Evolutionary conservation across 495 filamentous ascomycete genomes (phyloP), one percentile per base, ranked within the genome.

Genomic region (Chaetomium fimeti): DNA sequence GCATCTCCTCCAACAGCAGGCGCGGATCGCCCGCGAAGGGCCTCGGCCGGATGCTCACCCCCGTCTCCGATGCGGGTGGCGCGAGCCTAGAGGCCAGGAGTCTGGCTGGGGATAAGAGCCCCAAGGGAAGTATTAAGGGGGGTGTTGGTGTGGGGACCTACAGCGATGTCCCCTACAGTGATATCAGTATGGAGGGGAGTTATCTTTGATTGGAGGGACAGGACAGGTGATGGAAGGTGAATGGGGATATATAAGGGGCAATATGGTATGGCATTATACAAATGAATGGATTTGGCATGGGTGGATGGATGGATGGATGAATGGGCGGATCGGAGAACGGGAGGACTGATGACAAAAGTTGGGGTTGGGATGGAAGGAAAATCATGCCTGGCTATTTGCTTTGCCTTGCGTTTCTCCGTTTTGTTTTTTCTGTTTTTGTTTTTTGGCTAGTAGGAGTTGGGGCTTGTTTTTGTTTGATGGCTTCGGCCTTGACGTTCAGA

Each of bases 31-130:
- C 61, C 1, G 55, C 59, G 12, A 62, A 64, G 65, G 64, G 65
- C 22, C 61, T 53, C 13, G 60, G 62, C 28, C 56, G 68, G 36
- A 61, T 72, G 64, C 28, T 67, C 40, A 73, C 71, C 42, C 71
- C 72, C 18, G 56, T 62, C 13, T 71, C 66, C 36, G 72, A 72
- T 45, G 68, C 72, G 3, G 72, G 68, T 11, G 72, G 72, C 0
- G 71, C 61, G 2, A 70, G 68, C 22, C 32, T 73, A 5, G 28
- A 69, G 27, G 63, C 69, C 40, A 52, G 62, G 64, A 64, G 58
- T 25, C 3, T 53, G 9, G 51, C 25, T 9, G 66, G 38, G 29
- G 57, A 59, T 16, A 45, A 25, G 49, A 67, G 60, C 20, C 54
- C 60, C 24, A 15, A 38, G 52, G 6, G 25, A 15, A 51, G 51